These are phyloP conservation scores for Hypoxylon sp. DNA, from an alignment of 2,329 filamentous ascomycete genomes.

Conservation along the genomic window DNA sequence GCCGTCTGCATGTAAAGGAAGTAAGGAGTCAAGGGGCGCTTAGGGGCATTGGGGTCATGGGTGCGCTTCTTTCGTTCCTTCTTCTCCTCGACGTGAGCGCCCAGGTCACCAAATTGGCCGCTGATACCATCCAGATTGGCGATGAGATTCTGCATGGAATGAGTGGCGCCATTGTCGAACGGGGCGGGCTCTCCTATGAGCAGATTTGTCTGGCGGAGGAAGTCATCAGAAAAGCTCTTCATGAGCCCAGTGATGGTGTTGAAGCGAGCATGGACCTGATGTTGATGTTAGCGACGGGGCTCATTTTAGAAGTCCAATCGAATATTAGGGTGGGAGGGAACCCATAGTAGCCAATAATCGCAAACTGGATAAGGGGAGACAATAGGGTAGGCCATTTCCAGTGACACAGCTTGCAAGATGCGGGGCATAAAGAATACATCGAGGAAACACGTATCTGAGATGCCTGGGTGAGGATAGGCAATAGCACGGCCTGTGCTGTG, in stretches of 20 bases:
- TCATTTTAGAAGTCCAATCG: background rate
- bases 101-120: conserved; percentile 63
- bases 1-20: conserved; percentile 95
- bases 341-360: background rate
- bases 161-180: conserved; percentile 63
- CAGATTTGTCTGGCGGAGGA: conserved; percentile 89
- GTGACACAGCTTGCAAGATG: background rate
- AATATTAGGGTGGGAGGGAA: background rate
- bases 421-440: conserved; percentile 11
- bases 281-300: conserved; percentile 56
- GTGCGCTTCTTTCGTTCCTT: conserved; percentile 92
- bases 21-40: conserved; percentile 93
- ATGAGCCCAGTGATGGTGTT: conserved; percentile 85
- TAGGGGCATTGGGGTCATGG: conserved; percentile 93
- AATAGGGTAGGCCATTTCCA: background rate
- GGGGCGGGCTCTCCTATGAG: conserved; percentile 77
- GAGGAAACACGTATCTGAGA: conserved; percentile 5
- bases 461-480: background rate
- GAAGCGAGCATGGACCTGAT: conserved; percentile 81
- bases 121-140: conserved; percentile 68
- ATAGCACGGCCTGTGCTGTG: background rate
- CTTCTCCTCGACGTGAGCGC: conserved; percentile 74
- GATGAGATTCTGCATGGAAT: conserved; percentile 57
- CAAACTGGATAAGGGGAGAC: background rate
- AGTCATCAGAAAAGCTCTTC: conserved; percentile 84